Conservation (phyloP, 371 early-diverging fungal species). For the Saksenaea oblongispora region DNA sequence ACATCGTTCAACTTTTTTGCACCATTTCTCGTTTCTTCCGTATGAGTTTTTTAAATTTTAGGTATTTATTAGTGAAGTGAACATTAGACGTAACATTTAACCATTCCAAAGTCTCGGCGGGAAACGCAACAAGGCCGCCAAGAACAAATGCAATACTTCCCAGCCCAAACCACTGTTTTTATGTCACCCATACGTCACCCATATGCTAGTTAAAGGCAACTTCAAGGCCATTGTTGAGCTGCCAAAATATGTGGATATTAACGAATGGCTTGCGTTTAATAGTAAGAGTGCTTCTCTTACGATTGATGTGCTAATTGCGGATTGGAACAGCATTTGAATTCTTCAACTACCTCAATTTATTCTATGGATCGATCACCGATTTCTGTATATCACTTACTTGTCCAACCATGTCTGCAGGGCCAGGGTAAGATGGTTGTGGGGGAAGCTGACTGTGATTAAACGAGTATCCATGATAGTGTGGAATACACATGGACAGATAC, state of each 20-base stretch:
- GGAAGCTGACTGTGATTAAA: neutral
- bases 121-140: slow-evolving; percentile 15
- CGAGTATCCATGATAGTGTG: slow-evolving; percentile 39
- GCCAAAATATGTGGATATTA: slow-evolving; percentile 87
- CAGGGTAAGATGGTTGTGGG: slow-evolving; percentile 52
- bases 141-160: neutral
- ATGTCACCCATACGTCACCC: slow-evolving; percentile 71
- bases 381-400: slow-evolving; percentile 85
- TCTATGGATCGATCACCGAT: slow-evolving; percentile 89
- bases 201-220: slow-evolving; percentile 90
- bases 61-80: neutral
- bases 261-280: slow-evolving; percentile 95
- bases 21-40: neutral
- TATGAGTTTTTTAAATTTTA: neutral
- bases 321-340: slow-evolving; percentile 79
- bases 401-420: slow-evolving; percentile 88
- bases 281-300: slow-evolving; percentile 48
- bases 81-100: neutral
- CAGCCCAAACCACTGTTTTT: slow-evolving; percentile 72
- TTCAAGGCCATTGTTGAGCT: slow-evolving; percentile 85
- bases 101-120: neutral
- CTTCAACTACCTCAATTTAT: slow-evolving; percentile 91
- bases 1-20: neutral
- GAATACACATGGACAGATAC: slow-evolving; percentile 94
- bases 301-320: neutral